These are phyloP conservation scores for Naematelia encephala DNA, from an alignment of 768 basidiomycete species.

Conservation along the genomic window DNA sequence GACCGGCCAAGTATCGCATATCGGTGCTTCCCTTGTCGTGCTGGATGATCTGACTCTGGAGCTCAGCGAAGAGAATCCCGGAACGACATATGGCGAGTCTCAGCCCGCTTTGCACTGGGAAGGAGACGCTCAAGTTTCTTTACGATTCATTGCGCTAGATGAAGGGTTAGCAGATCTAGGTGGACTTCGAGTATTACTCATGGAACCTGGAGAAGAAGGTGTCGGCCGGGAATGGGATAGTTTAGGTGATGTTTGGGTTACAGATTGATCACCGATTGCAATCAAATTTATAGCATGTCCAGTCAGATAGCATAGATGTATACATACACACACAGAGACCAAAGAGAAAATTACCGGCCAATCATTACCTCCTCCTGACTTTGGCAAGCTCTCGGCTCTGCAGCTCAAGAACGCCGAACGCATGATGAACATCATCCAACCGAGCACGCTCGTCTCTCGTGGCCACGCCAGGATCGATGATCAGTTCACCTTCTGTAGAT, in stretches of 20 bases:
- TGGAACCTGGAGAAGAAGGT: slow-evolving; percentile 6
- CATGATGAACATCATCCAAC: slow-evolving; percentile 13
- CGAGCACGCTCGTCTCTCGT: background rate
- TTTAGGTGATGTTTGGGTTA: slow-evolving; percentile 33
- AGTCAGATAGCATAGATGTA: too few relatives aligned
- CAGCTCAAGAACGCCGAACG: slow-evolving; percentile 17
- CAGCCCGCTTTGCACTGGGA: slow-evolving; percentile 27
- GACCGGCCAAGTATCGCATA: slow-evolving; percentile 1
- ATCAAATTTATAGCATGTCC: too few relatives aligned
- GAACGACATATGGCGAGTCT: slow-evolving; percentile 16
- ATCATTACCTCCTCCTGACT: slow-evolving; percentile 1
- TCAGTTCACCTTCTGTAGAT: slow-evolving; percentile 15
- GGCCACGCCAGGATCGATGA: slow-evolving; percentile 5
- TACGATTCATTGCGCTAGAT: slow-evolving; percentile 30
- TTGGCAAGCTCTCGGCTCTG: slow-evolving; percentile 23
- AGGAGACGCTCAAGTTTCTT: slow-evolving; percentile 13
- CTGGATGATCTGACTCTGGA: slow-evolving; percentile 2
- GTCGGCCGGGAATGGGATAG: slow-evolving; percentile 30
- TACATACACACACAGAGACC: too few relatives aligned
- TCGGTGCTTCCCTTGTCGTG: slow-evolving; percentile 8
- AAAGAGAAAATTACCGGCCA: too few relatives aligned
- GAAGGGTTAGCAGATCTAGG: slow-evolving; percentile 30
- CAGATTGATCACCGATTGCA: too few relatives aligned
- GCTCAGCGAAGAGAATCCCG: slow-evolving; percentile 16
- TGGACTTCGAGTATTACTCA: slow-evolving; percentile 30